A percentile compares a stretch with the other conserved stretches of the same genome.
Conservation (phyloP, 805 yeast genomes). For the Candida maris region DNA sequence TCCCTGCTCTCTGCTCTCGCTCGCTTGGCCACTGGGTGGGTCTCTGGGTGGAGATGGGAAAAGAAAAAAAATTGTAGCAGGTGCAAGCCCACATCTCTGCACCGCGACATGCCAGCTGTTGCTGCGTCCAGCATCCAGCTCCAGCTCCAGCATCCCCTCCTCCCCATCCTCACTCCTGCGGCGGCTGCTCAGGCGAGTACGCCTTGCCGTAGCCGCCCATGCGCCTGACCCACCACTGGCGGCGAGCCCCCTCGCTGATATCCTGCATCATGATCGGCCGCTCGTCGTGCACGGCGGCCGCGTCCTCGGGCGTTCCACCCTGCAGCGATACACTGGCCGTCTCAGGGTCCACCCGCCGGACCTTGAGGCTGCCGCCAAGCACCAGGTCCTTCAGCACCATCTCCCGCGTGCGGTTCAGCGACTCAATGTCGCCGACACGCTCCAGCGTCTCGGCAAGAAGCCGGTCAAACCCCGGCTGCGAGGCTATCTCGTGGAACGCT, state of each 20-base stretch:
- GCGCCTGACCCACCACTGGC: conserved; percentile 19
- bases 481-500: conserved; percentile 75
- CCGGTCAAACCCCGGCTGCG: conserved; percentile 67
- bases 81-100: no score
- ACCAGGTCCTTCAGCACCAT: conserved; percentile 66
- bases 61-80: no score
- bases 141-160: no score
- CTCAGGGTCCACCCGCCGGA: conserved; percentile 11
- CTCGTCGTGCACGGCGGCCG: neutral
- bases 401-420: conserved; percentile 75
- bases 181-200: conserved; percentile 10
- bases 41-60: no score
- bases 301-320: neutral
- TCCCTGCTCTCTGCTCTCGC: no score
- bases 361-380: conserved; percentile 43
- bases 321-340: neutral
- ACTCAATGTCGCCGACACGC: conserved; percentile 71
- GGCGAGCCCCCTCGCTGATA: neutral
- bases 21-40: no score
- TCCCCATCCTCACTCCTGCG: neutral
- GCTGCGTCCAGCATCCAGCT: no score
- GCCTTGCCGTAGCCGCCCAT: conserved; percentile 32
- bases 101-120: conserved; percentile 3
- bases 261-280: conserved; percentile 8
- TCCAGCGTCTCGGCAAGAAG: conserved; percentile 61